These are phyloP conservation scores for Alnus glutinosa DNA, from an alignment of 306 rosid species.

Conservation along the genomic window DNA sequence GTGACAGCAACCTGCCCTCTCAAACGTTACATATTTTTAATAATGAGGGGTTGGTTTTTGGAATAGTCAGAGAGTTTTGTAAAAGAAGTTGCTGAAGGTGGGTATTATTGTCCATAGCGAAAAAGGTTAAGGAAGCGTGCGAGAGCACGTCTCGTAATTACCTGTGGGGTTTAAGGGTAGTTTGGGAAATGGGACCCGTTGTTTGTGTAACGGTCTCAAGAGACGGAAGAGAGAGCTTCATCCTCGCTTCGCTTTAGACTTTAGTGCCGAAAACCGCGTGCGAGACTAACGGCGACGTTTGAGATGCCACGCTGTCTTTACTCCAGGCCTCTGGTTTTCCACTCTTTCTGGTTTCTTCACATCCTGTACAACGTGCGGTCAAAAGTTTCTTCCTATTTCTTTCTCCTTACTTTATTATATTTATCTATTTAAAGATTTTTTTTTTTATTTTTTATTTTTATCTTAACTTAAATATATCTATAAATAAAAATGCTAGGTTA, in stretches of 20 bases:
- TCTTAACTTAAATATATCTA: no score
- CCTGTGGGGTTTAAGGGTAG: slow-evolving; percentile 3
- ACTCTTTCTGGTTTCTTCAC: background rate
- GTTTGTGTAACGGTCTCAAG: slow-evolving; percentile 17
- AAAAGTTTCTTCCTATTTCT: no score
- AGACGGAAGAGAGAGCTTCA: slow-evolving; percentile 1
- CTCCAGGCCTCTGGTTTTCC: background rate
- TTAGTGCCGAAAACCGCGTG: slow-evolving; percentile 27
- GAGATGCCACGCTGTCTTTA: slow-evolving; percentile 1
- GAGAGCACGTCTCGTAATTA: slow-evolving; percentile 31
- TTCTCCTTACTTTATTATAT: background rate
- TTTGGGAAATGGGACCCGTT: background rate
- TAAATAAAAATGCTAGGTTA: no score
- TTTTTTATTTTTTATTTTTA: no score
- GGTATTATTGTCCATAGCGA: slow-evolving; percentile 43
- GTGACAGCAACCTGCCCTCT: background rate
- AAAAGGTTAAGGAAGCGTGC: slow-evolving; percentile 3
- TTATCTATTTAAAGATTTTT: background rate
- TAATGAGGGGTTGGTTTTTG: slow-evolving; percentile 3
- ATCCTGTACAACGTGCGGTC: background rate
- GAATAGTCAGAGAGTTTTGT: slow-evolving; percentile 20
- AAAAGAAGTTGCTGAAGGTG: slow-evolving; percentile 29
- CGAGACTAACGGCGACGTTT: slow-evolving; percentile 33
- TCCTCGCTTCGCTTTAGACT: background rate
- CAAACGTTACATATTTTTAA: background rate